Conservation (phyloP, 805 yeast genomes). For the Kodamaea leandrae region DNA sequence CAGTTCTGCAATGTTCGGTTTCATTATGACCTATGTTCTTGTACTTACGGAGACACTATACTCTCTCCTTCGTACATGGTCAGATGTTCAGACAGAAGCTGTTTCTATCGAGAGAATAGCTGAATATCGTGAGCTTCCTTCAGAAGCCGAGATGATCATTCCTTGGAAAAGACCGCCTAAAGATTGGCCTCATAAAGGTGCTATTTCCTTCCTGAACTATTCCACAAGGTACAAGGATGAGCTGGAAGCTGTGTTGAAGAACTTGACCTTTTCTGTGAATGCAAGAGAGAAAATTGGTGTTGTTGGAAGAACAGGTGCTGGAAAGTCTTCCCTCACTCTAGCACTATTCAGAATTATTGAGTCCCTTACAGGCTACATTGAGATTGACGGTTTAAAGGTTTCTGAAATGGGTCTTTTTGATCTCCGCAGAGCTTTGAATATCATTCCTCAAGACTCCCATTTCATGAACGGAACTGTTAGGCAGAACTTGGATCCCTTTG, state of each 20-base stretch:
- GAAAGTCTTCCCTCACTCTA: constrained; percentile 75
- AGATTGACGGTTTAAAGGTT: constrained; percentile 69
- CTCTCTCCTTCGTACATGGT: constrained; percentile 57
- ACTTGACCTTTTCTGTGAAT: constrained; percentile 59
- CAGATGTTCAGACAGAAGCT: constrained; percentile 60
- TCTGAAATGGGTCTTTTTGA: constrained; percentile 70
- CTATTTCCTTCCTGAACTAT: constrained; percentile 64
- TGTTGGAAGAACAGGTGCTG: constrained; percentile 83
- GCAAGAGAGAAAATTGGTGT: constrained; percentile 87
- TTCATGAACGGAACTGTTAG: constrained; percentile 84
- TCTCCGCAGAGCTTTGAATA: constrained; percentile 71
- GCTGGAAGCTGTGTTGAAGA: constrained; percentile 72
- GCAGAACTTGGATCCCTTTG: constrained; percentile 81
- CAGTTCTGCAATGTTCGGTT: constrained; percentile 60
- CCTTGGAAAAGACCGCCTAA: constrained; percentile 33
- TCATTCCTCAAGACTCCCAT: constrained; percentile 93
- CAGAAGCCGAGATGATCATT: constrained; percentile 48
- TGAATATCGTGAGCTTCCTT: constrained; percentile 50
- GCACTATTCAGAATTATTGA: constrained; percentile 86
- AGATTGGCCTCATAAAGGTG: constrained; percentile 79
- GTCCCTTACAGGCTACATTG: constrained; percentile 62
- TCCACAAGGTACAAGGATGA: constrained; percentile 81
- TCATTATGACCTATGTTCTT: constrained; percentile 61
- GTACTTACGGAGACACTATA: constrained; percentile 53
- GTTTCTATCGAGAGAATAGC: constrained; percentile 67